Evolutionary conservation across 768 basidiomycete species (phyloP).

Genomic region (Amanita jacksonii): DNA sequence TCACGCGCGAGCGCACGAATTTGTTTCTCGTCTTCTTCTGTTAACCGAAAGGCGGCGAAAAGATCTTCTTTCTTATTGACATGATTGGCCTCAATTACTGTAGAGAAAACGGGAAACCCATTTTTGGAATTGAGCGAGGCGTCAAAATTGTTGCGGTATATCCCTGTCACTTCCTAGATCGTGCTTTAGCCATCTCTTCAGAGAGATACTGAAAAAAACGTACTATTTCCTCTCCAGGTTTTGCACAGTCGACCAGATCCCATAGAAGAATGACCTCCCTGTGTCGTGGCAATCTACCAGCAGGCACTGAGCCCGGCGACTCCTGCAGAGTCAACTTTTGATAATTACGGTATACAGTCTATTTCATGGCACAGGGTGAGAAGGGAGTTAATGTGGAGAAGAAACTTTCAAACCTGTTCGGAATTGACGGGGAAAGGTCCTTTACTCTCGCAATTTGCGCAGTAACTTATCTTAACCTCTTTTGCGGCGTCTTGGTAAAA

Average conservation of each 20-base stretch:
- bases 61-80: constrained; percentile 99
- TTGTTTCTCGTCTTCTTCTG: constrained; percentile 92
- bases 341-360: constrained; percentile 98
- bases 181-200: constrained; percentile 9
- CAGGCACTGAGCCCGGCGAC: constrained; percentile 94
- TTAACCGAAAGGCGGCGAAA: constrained; percentile 95
- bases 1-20: constrained; percentile 84
- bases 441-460: constrained; percentile 87
- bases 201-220: constrained; percentile 18
- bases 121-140: constrained; percentile 97
- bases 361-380: background rate
- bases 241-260: constrained; percentile 97
- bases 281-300: constrained; percentile 93
- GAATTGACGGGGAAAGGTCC: constrained; percentile 97
- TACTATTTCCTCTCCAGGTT: constrained; percentile 97
- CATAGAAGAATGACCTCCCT: constrained; percentile 94
- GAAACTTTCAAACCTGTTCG: constrained; percentile 57
- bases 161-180: constrained; percentile 86
- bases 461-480: constrained; percentile 92
- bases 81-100: constrained; percentile 96
- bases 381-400: background rate
- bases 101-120: constrained; percentile 98
- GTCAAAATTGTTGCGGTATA: constrained; percentile 98
- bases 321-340: constrained; percentile 99
- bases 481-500: constrained; percentile 96